phyloP scores from a whole-genome alignment of 441 rosid species.

The Jatropha multifida region DNA sequence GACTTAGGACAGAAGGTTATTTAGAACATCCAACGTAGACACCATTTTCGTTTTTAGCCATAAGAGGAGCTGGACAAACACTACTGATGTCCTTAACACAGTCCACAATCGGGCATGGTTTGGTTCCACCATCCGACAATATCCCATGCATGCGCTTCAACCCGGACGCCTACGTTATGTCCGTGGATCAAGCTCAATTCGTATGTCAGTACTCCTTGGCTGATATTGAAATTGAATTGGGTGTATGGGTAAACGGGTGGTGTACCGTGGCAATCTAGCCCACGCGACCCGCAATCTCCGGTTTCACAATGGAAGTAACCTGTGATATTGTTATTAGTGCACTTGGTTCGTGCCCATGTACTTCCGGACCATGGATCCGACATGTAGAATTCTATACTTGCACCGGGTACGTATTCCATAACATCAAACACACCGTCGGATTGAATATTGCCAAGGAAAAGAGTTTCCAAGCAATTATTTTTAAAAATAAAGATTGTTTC shows the following conservation, averaged over 20 bases:
- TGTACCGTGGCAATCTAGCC: slow-evolving; percentile 19
- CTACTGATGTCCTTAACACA: slow-evolving; percentile 23
- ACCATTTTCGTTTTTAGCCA: slow-evolving; percentile 15
- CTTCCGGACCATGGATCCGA: slow-evolving; percentile 31
- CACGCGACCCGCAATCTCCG: slow-evolving; percentile 34
- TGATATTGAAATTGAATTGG: slow-evolving; percentile 23
- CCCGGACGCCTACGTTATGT: slow-evolving; percentile 24
- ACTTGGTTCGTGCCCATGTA: slow-evolving; percentile 32
- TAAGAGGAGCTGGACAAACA: slow-evolving; percentile 25
- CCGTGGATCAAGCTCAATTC: slow-evolving; percentile 41
- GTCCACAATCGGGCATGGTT: slow-evolving; percentile 32
- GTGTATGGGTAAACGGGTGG: slow-evolving; percentile 26
- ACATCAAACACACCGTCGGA: slow-evolving; percentile 21
- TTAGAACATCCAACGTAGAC: slow-evolving; percentile 24
- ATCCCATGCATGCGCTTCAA: slow-evolving; percentile 30
- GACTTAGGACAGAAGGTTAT: slow-evolving; percentile 23
- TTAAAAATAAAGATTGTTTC: slow-evolving; percentile 21
- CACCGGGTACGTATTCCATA: slow-evolving; percentile 7
- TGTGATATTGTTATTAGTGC: slow-evolving; percentile 11
- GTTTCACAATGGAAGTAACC: slow-evolving; percentile 30
- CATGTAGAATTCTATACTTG: slow-evolving; percentile 22
- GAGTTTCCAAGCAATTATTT: slow-evolving; percentile 26
- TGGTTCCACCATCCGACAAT: slow-evolving; percentile 26
- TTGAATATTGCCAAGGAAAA: slow-evolving; percentile 33
- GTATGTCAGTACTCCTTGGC: slow-evolving; percentile 20